Evolutionary conservation across 2,329 filamentous ascomycete species (phyloP).

Genomic region (Fusarium piperis): DNA sequence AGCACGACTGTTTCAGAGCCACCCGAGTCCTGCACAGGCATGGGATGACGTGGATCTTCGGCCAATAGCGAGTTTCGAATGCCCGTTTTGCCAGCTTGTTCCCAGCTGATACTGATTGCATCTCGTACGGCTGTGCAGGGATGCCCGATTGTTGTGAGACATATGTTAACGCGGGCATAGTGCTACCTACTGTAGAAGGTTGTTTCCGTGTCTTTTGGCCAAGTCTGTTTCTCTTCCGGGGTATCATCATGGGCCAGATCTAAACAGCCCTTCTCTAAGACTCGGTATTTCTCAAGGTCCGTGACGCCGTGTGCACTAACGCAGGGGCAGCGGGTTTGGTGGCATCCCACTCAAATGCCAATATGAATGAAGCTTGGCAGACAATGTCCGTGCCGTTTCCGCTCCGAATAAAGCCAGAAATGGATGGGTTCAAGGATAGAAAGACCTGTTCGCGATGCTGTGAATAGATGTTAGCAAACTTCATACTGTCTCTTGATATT

Average conservation of each 20-base stretch:
- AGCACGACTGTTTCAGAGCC: constrained; percentile 29
- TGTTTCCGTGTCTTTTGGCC: not conserved
- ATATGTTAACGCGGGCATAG: not conserved
- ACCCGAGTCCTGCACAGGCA: constrained; percentile 28
- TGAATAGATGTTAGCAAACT: not conserved
- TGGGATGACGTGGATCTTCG: constrained; percentile 13
- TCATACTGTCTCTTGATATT: not conserved
- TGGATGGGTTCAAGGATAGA: not conserved
- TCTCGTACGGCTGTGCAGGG: not conserved
- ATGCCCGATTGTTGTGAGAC: not conserved
- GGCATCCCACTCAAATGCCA: constrained; percentile 6
- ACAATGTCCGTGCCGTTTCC: not conserved
- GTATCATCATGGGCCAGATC: not conserved
- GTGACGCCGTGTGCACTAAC: constrained; percentile 17
- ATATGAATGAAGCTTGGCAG: not conserved
- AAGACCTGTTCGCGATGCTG: not conserved
- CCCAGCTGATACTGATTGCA: constrained; percentile 6
- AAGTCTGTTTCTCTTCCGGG: not conserved
- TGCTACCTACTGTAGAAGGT: not conserved
- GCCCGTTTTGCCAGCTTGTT: constrained; percentile 29
- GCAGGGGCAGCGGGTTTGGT: constrained; percentile 26
- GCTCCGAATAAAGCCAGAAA: not conserved
- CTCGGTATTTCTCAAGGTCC: not conserved
- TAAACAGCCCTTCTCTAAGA: not conserved
- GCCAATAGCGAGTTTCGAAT: constrained; percentile 28